A percentile compares a stretch with the other conserved stretches of the same genome.
phyloP scores from a whole-genome alignment of 352 stramenopile species.

The Albugo candida region DNA sequence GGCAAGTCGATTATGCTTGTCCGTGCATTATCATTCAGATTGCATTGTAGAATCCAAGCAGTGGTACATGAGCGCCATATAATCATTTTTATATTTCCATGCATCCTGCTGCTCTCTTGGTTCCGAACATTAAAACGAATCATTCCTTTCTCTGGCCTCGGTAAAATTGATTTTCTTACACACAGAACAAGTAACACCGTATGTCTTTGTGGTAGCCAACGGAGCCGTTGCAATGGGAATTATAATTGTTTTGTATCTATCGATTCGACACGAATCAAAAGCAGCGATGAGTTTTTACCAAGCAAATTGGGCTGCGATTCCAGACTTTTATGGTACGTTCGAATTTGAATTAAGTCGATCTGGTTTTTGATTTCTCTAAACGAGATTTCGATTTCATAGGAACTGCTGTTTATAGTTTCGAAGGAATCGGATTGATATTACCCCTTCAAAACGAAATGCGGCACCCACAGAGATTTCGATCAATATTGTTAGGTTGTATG shows the following conservation, averaged over 20 bases:
- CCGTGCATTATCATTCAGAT: neutral
- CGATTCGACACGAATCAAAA: conserved; percentile 20
- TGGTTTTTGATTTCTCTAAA: too few relatives aligned
- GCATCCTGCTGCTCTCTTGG: conserved; percentile 54
- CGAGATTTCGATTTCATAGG: conserved; percentile 7
- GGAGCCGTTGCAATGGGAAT: conserved; percentile 39
- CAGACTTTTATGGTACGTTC: conserved; percentile 39
- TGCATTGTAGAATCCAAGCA: conserved; percentile 18
- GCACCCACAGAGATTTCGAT: conserved; percentile 27
- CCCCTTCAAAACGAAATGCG: conserved; percentile 67
- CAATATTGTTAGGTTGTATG: conserved; percentile 38
- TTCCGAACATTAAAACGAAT: conserved; percentile 49
- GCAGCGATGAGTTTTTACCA: conserved; percentile 8
- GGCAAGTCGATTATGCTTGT: conserved; percentile 11
- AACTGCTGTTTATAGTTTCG: conserved; percentile 65
- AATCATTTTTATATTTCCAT: conserved; percentile 51
- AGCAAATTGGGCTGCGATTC: conserved; percentile 21
- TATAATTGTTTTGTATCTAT: conserved; percentile 71
- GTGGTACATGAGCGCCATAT: conserved; percentile 52
- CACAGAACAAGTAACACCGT: neutral
- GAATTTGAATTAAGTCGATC: too few relatives aligned
- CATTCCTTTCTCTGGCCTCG: conserved; percentile 50
- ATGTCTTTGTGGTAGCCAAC: conserved; percentile 20
- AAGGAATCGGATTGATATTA: conserved; percentile 55
- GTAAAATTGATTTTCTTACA: conserved; percentile 8